Base-by-base conservation (phyloP, 169 alveolate species). In the Babesia divergens region DNA sequence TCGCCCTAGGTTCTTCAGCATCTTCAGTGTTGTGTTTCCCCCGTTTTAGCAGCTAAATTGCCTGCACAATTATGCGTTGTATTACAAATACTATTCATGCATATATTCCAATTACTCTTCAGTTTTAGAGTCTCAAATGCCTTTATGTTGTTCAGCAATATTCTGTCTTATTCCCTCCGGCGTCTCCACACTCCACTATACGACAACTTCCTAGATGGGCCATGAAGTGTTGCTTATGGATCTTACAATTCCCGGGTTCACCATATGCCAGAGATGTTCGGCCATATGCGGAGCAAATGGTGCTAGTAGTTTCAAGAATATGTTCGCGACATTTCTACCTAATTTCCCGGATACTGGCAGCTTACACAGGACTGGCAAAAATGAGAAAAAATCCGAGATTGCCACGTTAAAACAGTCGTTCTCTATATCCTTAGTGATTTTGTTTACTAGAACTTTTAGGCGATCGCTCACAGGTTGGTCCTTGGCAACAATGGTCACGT, bases 201-300 rank as follows among this genome's bases (percentile, higher is more conserved):
- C n/a, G n/a, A n/a, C n/a, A n/a, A n/a, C n/a, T n/a, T n/a, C n/a
- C n/a, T n/a, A n/a, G n/a, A n/a, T n/a, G 40, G 75, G 75, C 54
- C 54, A 65, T 46, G 46, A 13, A 31, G 20, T 3, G 24, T 44
- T 6, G 7, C 38, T 6, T 22, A 66, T 29, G 13, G 77, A 66
- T 9, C 43, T 32, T 2, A 13, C 32, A n/a, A 14, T 9, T 31
- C 29, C 37, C 20, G 74, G 76, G 56, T 79, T 55, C 29, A 65
- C 42, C 26, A 52, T 8, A 34, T 50, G 83, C 92, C 92, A 89
- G 34, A 88, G 70, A 37, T 91, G 93, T 50, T 91, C 95, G 32
- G 92, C 80, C 31, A 89, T 47, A 55, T 89, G 93, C n/a, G 95
- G 95, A 3, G 93, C 91, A 37, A 91, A 83, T 9, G 95, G 95